These are phyloP conservation scores for Talaromyces marneffei DNA, from an alignment of 2,329 filamentous ascomycete genomes.

Conservation along the genomic window DNA sequence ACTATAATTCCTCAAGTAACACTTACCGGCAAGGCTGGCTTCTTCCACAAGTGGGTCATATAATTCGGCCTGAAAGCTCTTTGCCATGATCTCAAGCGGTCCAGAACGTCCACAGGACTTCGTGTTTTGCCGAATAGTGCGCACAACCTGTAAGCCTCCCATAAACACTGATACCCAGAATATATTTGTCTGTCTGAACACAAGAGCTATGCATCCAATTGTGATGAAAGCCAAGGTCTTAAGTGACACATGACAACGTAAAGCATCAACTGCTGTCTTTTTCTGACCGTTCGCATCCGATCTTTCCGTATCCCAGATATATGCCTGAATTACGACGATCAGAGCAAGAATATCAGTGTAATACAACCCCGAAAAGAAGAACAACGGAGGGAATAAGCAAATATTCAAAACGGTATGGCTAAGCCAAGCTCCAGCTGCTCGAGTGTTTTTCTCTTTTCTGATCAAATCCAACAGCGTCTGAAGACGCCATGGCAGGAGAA, in stretches of 20 bases:
- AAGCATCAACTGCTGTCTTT: constrained; percentile 5
- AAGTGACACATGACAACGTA: constrained; percentile 17
- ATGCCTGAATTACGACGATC: constrained; percentile 64
- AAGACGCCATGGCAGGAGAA: constrained; percentile 45
- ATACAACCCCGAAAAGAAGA: constrained; percentile 93
- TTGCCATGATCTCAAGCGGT: constrained; percentile 26
- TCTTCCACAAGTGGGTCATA: constrained; percentile 48
- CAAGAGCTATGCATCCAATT: constrained; percentile 61
- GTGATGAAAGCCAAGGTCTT: constrained; percentile 40
- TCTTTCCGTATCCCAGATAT: constrained; percentile 47
- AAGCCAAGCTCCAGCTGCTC: constrained; percentile 28
- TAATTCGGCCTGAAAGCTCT: constrained; percentile 36
- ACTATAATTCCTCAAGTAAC: background rate
- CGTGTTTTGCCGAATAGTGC: constrained; percentile 27
- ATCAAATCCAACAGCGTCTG: constrained; percentile 49
- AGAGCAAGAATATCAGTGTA: constrained; percentile 91
- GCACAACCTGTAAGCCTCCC: constrained; percentile 40
- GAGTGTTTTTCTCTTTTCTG: constrained; percentile 28
- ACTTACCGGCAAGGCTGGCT: constrained; percentile 46
- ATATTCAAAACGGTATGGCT: constrained; percentile 62
- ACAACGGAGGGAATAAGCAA: constrained; percentile 77
- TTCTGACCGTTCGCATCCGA: constrained; percentile 16
- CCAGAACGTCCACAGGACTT: constrained; percentile 24
- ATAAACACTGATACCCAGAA: constrained; percentile 71
- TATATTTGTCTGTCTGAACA: constrained; percentile 90